These are phyloP conservation scores for Chalciporus chontae DNA, from an alignment of 768 basidiomycete genomes.

Conservation along the genomic window DNA sequence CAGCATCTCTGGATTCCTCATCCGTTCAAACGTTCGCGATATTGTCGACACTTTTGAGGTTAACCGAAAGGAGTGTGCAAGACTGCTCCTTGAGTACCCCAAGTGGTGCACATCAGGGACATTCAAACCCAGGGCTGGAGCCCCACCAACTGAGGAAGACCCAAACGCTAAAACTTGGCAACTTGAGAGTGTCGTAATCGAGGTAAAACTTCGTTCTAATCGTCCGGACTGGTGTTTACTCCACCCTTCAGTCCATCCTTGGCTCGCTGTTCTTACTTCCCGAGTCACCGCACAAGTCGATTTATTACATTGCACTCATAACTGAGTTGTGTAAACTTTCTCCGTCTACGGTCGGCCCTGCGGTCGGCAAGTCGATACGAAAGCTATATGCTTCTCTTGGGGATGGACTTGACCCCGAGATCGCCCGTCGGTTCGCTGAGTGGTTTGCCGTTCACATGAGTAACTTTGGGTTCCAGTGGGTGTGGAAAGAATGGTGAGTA, in stretches of 20 bases:
- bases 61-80: constrained; percentile 92
- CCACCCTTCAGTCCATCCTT: constrained; percentile 57
- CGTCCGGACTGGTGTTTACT: background rate
- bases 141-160: constrained; percentile 48
- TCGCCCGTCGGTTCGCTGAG: constrained; percentile 78
- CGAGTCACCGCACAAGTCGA: constrained; percentile 65
- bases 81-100: constrained; percentile 80
- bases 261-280: constrained; percentile 75
- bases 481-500: constrained; percentile 96
- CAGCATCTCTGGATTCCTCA: constrained; percentile 73
- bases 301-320: constrained; percentile 87
- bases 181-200: constrained; percentile 83
- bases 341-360: constrained; percentile 88
- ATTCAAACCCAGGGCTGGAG: constrained; percentile 76
- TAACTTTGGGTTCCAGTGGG: constrained; percentile 97
- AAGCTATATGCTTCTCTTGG: constrained; percentile 77
- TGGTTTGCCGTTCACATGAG: constrained; percentile 98
- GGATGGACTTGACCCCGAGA: constrained; percentile 84
- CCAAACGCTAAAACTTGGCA: constrained; percentile 73
- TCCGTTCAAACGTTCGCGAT: constrained; percentile 73
- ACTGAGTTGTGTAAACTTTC: constrained; percentile 95
- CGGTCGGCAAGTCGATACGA: constrained; percentile 93
- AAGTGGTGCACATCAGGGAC: constrained; percentile 81
- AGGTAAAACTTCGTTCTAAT: constrained; percentile 43
- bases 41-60: constrained; percentile 88